Base-by-base conservation (phyloP, 768 basidiomycete genomes). In the Cystobasidium ongulense region DNA sequence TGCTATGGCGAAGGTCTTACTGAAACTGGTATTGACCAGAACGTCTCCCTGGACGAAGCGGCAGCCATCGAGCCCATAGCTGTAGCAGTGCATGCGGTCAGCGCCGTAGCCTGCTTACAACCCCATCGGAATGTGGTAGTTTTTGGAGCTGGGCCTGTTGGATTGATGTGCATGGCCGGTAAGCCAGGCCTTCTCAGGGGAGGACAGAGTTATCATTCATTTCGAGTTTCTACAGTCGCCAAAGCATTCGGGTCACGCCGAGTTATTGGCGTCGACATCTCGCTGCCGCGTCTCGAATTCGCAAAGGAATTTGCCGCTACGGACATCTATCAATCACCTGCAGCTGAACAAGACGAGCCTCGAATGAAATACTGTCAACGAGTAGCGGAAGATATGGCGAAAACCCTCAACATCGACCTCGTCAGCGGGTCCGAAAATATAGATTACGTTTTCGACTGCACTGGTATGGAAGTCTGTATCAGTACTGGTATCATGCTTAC, bases 51-150 rank as follows among this genome's bases (percentile, higher is more conserved):
- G 18, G 94, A 95, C 81, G 93, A 98, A 80, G 95, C 94, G 38
- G 93, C 94, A 7, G 90, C 97, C 90, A 90, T 90, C 84, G 95
- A 97, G 81, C 95, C 95, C 3, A 86, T 97, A 46, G 88, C 94
- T 25, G 95, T 97, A 29, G 95, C 87, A 1, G 86, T 96, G 13
- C 94, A 71, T 81, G 88, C 92, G 0, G 89, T 96, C 38, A 85
- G 86, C 66, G 90, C 85, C 76, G 84, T 93, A 35, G 93, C 89
- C 23, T 82, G 84, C 29, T 83, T 96, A 80, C 85, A 85, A 61
- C 84, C 89, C 41, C 87, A 87, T 77, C 87, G 92, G 79, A 87
- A 87, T 43, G 87, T 95, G 75, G 87, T 86, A 18, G 84, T 97
- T 68, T 93, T 93, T 78, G 94, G 94, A 31, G 93, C 83, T 27